phyloP scores from a whole-genome alignment of 2,329 filamentous ascomycete species.

The Lithohypha guttulata region DNA sequence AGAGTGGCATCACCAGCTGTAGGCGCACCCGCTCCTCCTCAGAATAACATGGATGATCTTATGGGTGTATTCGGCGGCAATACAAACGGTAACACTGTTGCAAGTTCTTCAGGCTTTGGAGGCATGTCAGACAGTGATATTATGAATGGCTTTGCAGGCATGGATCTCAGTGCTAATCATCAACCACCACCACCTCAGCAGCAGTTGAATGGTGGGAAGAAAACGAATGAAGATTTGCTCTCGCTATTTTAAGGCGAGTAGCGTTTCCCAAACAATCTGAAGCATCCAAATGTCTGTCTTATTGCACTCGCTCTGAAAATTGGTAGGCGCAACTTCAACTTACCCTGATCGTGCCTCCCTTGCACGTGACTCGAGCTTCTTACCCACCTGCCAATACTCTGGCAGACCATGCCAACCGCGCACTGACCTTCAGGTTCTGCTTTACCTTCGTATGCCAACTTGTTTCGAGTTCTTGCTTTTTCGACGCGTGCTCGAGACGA shows the following conservation, averaged over 20 bases:
- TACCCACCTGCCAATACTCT: no score
- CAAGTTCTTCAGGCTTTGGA: conserved; percentile 24
- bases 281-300: no score
- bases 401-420: no score
- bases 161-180: conserved; percentile 59
- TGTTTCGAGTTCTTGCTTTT: no score
- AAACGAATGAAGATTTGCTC: conserved; percentile 52
- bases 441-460: no score
- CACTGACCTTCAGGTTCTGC: no score
- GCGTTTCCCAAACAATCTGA: no score
- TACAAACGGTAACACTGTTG: conserved; percentile 31
- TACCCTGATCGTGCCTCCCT: no score
- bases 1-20: conserved; percentile 37
- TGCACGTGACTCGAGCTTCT: no score
- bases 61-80: conserved; percentile 61
- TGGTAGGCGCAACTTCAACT: no score
- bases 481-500: no score
- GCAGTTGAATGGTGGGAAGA: conserved; percentile 44
- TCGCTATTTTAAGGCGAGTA: conserved; percentile 46
- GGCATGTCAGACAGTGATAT: conserved; percentile 41
- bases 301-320: no score
- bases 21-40: conserved; percentile 19
- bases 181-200: conserved; percentile 55
- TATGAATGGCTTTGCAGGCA: conserved; percentile 70
- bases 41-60: conserved; percentile 63